A percentile compares a stretch with the other conserved stretches of the same genome.
Conservation (phyloP, 495 filamentous ascomycete genomes). For the Alectoria sarmentosa region DNA sequence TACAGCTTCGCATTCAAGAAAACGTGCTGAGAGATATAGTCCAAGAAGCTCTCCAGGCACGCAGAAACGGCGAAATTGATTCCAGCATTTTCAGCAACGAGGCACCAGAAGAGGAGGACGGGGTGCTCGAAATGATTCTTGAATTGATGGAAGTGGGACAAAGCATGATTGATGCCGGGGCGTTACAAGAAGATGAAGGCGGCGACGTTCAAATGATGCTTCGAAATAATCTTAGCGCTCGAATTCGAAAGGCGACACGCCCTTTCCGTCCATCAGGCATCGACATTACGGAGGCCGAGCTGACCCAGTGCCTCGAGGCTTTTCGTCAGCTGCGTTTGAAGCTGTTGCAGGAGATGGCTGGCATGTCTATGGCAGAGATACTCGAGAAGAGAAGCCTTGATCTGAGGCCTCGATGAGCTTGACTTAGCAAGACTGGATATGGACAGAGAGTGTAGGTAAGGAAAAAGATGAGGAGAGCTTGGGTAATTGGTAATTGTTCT, state of each 20-base stretch:
- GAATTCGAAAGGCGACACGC: background rate
- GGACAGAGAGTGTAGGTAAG: background rate
- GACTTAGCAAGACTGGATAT: background rate
- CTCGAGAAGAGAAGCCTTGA: background rate
- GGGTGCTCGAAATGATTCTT: background rate
- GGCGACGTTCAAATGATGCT: background rate
- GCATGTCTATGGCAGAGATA: background rate
- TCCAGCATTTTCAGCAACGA: background rate
- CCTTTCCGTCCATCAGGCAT: conserved; percentile 2
- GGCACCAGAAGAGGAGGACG: background rate
- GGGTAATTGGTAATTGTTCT: no score
- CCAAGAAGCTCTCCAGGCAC: background rate
- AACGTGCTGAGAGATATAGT: background rate
- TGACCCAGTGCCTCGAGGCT: background rate
- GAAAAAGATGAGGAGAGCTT: background rate
- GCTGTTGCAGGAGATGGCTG: background rate
- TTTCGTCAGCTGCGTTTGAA: background rate
- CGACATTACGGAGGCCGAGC: background rate
- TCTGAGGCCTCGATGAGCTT: background rate
- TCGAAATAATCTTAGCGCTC: background rate
- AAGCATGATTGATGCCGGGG: background rate
- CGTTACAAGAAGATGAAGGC: background rate
- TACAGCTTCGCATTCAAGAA: background rate
- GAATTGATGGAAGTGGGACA: background rate
- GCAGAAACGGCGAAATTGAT: background rate